These are phyloP conservation scores for Thalia dealbata DNA, from an alignment of 176 grass and related monocot genomes.

Conservation along the genomic window DNA sequence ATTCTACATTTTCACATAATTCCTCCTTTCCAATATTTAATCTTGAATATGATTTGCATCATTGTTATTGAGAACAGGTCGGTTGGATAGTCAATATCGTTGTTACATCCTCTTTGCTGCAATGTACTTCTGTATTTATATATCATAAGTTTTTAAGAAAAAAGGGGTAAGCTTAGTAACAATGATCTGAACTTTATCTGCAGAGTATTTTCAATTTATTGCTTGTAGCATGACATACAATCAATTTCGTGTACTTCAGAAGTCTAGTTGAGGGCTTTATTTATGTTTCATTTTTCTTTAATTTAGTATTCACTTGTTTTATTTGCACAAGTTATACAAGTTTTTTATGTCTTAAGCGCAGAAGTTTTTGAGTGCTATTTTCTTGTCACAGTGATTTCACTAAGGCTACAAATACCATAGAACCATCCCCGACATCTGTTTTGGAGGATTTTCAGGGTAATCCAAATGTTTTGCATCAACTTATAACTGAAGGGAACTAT, in stretches of 20 bases:
- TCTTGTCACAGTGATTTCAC: slow-evolving; percentile 48
- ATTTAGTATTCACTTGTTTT: background rate
- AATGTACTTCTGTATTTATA: background rate
- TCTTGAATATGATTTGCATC: background rate
- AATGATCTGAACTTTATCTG: background rate
- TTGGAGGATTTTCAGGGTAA: slow-evolving; percentile 56
- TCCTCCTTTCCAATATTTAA: background rate
- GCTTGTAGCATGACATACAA: background rate
- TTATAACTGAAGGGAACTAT: slow-evolving; percentile 75
- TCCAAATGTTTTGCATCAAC: slow-evolving; percentile 82
- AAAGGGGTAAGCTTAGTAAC: background rate
- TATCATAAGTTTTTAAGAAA: background rate
- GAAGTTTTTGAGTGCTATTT: slow-evolving; percentile 27
- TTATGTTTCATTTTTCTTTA: background rate
- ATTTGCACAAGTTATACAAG: slow-evolving; percentile 8
- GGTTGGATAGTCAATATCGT: background rate
- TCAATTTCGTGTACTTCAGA: background rate
- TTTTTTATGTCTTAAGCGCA: slow-evolving; percentile 7
- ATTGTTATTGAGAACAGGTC: background rate
- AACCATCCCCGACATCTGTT: slow-evolving; percentile 55
- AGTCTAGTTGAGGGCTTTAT: background rate
- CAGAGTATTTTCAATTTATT: background rate
- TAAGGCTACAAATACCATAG: slow-evolving; percentile 45
- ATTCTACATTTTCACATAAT: background rate
- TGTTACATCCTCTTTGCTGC: background rate